Evolutionary conservation across 352 stramenopile genomes (phyloP).

Genomic region (Phytophthora aleatoria): DNA sequence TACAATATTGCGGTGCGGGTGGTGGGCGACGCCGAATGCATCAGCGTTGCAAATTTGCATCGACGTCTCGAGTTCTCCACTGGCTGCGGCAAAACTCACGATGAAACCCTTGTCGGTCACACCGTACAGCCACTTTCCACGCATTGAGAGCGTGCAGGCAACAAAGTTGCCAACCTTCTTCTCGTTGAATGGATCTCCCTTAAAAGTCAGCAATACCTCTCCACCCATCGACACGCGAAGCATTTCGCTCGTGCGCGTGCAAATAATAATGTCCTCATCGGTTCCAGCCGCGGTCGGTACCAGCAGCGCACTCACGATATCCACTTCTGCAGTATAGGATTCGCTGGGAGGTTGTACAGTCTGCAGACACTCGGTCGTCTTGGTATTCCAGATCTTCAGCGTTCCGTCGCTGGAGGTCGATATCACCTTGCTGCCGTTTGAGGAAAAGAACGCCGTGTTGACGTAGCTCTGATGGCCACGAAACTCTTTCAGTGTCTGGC

Average conservation of each 20-base stretch:
- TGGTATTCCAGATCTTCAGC: slow-evolving; percentile 90
- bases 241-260: slow-evolving; percentile 81
- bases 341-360: slow-evolving; percentile 74
- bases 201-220: slow-evolving; percentile 66
- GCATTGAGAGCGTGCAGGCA: slow-evolving; percentile 79
- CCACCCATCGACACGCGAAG: slow-evolving; percentile 81
- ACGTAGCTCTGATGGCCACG: slow-evolving; percentile 93
- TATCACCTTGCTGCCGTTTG: slow-evolving; percentile 76
- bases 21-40: slow-evolving; percentile 81
- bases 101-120: slow-evolving; percentile 88
- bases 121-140: slow-evolving; percentile 86
- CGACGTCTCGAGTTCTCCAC: slow-evolving; percentile 63
- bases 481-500: slow-evolving; percentile 94
- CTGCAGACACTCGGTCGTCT: slow-evolving; percentile 80
- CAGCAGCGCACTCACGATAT: slow-evolving; percentile 74
- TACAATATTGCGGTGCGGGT: slow-evolving; percentile 89
- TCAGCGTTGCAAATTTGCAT: slow-evolving; percentile 87
- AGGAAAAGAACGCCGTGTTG: slow-evolving; percentile 85
- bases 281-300: slow-evolving; percentile 54
- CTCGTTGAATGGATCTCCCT: slow-evolving; percentile 62
- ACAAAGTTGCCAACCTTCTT: slow-evolving; percentile 86
- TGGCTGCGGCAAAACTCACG: slow-evolving; percentile 66
- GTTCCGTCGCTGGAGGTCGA: slow-evolving; percentile 92
- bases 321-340: slow-evolving; percentile 62
- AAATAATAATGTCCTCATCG: slow-evolving; percentile 82